Evolutionary conservation across 192 early-diverging fungal genomes (phyloP).

Genomic region (Backusella parvicylindrica): DNA sequence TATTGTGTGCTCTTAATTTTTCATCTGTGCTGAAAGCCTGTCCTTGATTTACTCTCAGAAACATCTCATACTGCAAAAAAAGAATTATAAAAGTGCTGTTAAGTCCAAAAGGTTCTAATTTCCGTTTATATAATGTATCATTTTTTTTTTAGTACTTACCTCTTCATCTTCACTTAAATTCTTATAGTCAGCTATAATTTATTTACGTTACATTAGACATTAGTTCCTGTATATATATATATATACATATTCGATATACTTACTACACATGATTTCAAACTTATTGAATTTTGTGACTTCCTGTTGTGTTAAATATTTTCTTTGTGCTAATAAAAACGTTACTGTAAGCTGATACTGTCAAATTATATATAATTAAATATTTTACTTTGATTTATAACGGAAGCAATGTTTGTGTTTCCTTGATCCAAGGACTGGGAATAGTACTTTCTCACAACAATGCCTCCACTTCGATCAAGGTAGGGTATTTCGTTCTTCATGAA

Average conservation of each 20-base stretch:
- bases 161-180: constrained; percentile 2
- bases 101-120: not conserved
- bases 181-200: not conserved
- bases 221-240: not conserved
- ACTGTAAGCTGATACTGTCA: not conserved
- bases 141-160: not conserved
- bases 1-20: not conserved
- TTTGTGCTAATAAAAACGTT: not conserved
- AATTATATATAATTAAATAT: too few species aligned
- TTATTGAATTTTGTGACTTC: not conserved
- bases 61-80: constrained; percentile 1
- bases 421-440: not conserved
- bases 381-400: not conserved
- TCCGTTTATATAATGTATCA: not conserved
- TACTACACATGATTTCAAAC: constrained; percentile 1
- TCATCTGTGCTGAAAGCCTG: not conserved
- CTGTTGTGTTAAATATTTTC: not conserved
- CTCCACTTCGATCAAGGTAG: not conserved
- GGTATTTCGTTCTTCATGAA: constrained; percentile 16
- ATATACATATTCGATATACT: not conserved
- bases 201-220: not conserved
- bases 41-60: not conserved
- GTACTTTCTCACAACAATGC: not conserved
- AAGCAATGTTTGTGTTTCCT: not conserved
- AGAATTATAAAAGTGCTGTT: not conserved